Base-by-base conservation (phyloP, 179 eudicot species). In the Vitellaria paradoxa region DNA sequence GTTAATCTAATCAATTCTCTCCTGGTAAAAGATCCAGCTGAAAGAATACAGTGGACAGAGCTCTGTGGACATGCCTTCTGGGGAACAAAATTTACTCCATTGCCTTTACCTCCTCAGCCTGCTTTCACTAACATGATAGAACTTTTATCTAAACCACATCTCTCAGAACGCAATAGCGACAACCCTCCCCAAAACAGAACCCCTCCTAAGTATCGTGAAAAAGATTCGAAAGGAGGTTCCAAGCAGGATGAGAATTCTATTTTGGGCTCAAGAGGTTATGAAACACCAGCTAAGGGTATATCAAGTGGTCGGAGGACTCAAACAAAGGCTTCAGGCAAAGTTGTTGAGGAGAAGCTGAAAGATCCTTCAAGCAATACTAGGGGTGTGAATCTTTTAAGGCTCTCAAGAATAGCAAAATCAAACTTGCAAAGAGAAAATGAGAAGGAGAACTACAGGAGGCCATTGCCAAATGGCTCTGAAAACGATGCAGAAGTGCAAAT, bases 361-460 rank as follows among this genome's bases (percentile, higher is more conserved):
- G 91, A 84, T 75, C 83, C 84, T 74, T 77, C 89, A n/a, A 84
- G 79, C 75, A 84, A 78, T 84, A 82, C 87, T 53, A 86, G 81
- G 76, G 93, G 88, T 70, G 88, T 92, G 70, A 94, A 96, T 84
- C 89, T 96, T 82, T 81, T 96, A 68, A 84, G 99, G 77, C 93
- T 96, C 63, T 96, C 99, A 70, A 92, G 97, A 81, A 96, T 96
- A 69, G 99, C 98, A 70, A 96, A 94, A 84, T 81, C 96, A 76
- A 96, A 96, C 81, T 80, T 94, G 75, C 88, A 87, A 49, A 89
- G 91, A 79, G 97, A 96, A 83, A 94, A 96, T 84, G 98, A 96
- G 70, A 96, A 92, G 81, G 99, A 93, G 86, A 96, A 96, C 79
- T 96, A 93, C 64, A 85, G 99, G 50, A 89, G 99, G 84, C 96